Conservation (phyloP, 73 alveolate genomes). For the Durusdinium trenchii region DNA sequence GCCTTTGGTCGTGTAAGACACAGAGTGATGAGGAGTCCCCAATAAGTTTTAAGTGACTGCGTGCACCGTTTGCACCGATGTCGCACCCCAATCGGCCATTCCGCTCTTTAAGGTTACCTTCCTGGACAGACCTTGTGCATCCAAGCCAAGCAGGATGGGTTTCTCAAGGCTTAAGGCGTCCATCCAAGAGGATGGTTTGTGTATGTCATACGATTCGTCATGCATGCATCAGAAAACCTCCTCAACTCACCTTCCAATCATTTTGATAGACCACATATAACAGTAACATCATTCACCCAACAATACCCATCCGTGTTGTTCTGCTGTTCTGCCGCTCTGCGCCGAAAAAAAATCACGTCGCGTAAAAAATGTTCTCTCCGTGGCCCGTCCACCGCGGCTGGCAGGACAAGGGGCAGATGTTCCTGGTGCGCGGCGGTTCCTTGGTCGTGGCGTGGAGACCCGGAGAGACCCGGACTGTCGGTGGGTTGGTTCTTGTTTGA, state of each 20-base stretch:
- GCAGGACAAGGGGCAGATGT: conserved; percentile 82
- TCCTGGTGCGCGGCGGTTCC: conserved; percentile 68
- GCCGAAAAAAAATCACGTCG: neutral
- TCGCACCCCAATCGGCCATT: no score
- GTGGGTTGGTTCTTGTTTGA: no score
- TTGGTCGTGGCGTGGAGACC: neutral
- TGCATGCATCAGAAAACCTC: neutral
- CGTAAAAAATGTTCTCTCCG: neutral
- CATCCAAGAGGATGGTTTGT: neutral
- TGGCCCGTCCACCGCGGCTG: neutral
- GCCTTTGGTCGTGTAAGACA: no score
- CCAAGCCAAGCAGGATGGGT: conserved; percentile 50
- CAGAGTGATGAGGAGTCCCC: no score
- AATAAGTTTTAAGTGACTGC: no score
- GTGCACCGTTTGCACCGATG: no score
- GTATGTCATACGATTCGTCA: neutral
- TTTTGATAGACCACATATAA: neutral
- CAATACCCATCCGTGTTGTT: neutral
- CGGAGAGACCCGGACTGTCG: no score
- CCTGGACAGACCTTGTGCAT: conserved; percentile 77
- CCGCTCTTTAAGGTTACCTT: conserved; percentile 40
- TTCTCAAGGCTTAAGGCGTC: neutral
- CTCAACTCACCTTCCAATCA: neutral
- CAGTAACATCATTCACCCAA: neutral
- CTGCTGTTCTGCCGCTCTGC: no score